Base-by-base conservation (phyloP, 805 yeast species). In the Wickerhamiella brachini region DNA sequence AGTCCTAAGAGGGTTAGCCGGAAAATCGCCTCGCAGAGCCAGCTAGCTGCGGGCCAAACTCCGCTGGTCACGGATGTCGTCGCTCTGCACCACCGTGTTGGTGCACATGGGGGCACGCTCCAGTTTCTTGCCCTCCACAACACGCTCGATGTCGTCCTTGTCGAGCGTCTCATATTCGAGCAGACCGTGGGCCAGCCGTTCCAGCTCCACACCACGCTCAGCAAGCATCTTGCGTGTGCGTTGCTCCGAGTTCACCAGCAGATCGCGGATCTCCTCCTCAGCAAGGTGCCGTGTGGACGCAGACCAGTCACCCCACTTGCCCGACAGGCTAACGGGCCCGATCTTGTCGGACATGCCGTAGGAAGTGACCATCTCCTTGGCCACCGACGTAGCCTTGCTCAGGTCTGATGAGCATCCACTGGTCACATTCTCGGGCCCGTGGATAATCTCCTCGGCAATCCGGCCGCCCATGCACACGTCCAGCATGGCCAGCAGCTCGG, bases 381-480 rank as follows among this genome's bases (percentile, higher is more conserved):
- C 98, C 52, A 87, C 88, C 51, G 79, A 74, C 0, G 98, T 93
- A 17, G 99, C 99, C 59, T 76, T 80, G 54, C 83, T 77, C 61
- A 93, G 77, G 67, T 93, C 99, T 9, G 93, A 81, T 1, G 95
- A 83, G 70, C 97, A 93, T 7, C 98, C 98, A 60, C 90, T 79
- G 2, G 97, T 90, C 12, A 93, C 95, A 64, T 89, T 85, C 51
- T 86, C 95, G 45, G 81, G 76, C 1, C 98, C 98, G 63, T 86
- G 85, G 48, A 85, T 75, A 74, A 86, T 72, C 65, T 90, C 97
- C 71, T 93, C 99, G 29, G 98, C 98, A 53, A 88, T 81, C 66
- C 89, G 89, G 56, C 99, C 99, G 54, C 98, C 99, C 98, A 93
- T 93, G 65, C 96, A 88, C 48, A 93, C 98, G 66, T 93, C 98